Conservation (phyloP, 192 early-diverging fungal species). For the Entomortierella lignicola region DNA sequence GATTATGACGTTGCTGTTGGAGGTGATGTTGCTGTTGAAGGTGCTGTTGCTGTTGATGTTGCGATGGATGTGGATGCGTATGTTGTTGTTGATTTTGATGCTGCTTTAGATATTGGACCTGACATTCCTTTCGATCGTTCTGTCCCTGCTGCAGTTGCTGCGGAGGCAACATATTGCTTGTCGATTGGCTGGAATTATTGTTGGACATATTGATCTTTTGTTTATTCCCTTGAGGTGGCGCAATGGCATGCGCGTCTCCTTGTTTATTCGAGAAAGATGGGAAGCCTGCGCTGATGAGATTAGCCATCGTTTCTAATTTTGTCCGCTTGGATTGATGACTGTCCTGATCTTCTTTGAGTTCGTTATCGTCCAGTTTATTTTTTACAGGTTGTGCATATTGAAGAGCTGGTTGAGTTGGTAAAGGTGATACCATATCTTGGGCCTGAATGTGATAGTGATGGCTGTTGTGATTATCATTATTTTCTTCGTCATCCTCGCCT, state of each 20-base stretch:
- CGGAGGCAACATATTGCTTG: neutral
- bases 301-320: conserved; percentile 33
- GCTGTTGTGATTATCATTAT: neutral
- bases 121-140: too few relatives aligned
- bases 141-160: neutral
- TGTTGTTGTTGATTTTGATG: too few relatives aligned
- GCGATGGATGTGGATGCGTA: neutral
- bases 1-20: neutral
- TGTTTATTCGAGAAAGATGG: neutral
- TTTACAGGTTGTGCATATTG: neutral
- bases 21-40: neutral
- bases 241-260: neutral
- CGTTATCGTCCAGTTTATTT: conserved; percentile 2
- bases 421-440: neutral
- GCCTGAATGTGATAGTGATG: neutral
- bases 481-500: neutral
- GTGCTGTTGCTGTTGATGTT: neutral
- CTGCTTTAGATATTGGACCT: too few relatives aligned
- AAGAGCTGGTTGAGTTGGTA: neutral
- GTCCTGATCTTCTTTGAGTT: conserved; percentile 1
- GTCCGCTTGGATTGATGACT: conserved; percentile 28
- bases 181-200: neutral
- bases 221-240: neutral
- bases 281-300: conserved; percentile 34
- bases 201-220: neutral